Base-by-base conservation (phyloP, 106 monocot genomes). In the Ottelia alismoides region DNA sequence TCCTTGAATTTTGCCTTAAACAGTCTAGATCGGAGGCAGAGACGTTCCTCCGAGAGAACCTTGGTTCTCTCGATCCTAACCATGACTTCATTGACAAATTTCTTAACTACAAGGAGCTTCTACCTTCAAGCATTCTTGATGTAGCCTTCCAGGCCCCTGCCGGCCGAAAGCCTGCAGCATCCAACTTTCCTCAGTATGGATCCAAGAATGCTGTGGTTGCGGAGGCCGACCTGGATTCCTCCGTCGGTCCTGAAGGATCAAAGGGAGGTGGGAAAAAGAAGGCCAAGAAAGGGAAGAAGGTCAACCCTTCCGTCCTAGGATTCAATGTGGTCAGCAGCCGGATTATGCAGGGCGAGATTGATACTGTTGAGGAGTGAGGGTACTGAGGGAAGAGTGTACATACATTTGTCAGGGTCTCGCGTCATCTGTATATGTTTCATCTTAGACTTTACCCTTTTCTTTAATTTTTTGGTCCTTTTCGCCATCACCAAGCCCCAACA, bases 321-420 rank as follows among this genome's bases (percentile, higher is more conserved):
- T 99, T 90, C 58, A 90, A 74, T 53, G 77, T 90, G 2, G 86
- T 99, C 14, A 90, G 89, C 53, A 99, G 82, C 75, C 71, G 90
- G 22, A 99, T 99, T 47, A 90, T 99, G 98, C 85, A 77, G 98
- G 98, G 98, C 53, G 98, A 99, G 51, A 99, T 99, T 46, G 90
- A 99, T 56, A 74, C 44, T 27, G 49, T 73, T 9, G 98, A 89
- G 2, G 80, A 89, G 19, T 3, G 12, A 43, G 30, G 28, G 25
- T 30, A 31, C 35, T 47, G 54, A 51, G 32, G 73, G 83, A 71
- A 18, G 21, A 28, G 22, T 23, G 31, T 65, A 48, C 56, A 56
- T 65, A 32, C 20, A 32, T 18, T 28, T 11, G 14, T n/a, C n/a
- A n/a, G n/a, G 19, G 20, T 1, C n/a, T n/a, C 14, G 30, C 29